Evolutionary conservation across 768 basidiomycete species (phyloP).

Genomic region (Peribolospora baueri): DNA sequence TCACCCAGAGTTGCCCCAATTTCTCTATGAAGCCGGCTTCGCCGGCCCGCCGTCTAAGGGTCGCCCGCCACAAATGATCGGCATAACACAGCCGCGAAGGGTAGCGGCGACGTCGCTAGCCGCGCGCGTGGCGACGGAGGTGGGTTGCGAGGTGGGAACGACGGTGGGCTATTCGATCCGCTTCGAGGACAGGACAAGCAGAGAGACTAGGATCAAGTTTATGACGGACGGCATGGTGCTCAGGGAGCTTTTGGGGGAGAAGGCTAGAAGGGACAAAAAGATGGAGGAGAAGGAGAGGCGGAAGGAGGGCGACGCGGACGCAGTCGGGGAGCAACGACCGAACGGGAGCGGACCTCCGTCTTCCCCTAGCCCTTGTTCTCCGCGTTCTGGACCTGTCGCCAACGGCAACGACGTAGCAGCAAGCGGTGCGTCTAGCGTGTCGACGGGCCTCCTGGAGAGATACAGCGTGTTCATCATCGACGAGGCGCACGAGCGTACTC

Average conservation of each 20-base stretch:
- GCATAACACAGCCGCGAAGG: slow-evolving; percentile 78
- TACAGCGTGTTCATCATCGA: slow-evolving; percentile 83
- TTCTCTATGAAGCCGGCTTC: slow-evolving; percentile 60
- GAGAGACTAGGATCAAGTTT: slow-evolving; percentile 68
- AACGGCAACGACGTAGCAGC: no score
- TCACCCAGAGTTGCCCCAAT: slow-evolving; percentile 73
- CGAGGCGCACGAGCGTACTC: slow-evolving; percentile 87
- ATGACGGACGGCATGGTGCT: slow-evolving; percentile 96
- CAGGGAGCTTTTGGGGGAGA: slow-evolving; percentile 63
- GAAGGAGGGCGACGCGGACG: no score
- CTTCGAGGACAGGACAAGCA: slow-evolving; percentile 59
- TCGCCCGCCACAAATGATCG: slow-evolving; percentile 29
- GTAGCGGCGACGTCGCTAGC: slow-evolving; percentile 95
- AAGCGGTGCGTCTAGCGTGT: neutral
- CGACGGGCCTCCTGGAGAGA: slow-evolving; percentile 30
- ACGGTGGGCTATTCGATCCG: slow-evolving; percentile 85
- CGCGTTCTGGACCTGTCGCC: no score
- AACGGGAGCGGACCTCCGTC: no score
- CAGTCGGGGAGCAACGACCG: no score
- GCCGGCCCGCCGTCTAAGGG: slow-evolving; percentile 9
- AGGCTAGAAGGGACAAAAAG: slow-evolving; percentile 7
- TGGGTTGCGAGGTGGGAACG: slow-evolving; percentile 41
- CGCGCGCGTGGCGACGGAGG: slow-evolving; percentile 63
- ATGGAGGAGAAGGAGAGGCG: no score
- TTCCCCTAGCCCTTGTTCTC: no score